Conservation (phyloP, 176 grass and related monocot genomes). For the Phoenix roebelenii region DNA sequence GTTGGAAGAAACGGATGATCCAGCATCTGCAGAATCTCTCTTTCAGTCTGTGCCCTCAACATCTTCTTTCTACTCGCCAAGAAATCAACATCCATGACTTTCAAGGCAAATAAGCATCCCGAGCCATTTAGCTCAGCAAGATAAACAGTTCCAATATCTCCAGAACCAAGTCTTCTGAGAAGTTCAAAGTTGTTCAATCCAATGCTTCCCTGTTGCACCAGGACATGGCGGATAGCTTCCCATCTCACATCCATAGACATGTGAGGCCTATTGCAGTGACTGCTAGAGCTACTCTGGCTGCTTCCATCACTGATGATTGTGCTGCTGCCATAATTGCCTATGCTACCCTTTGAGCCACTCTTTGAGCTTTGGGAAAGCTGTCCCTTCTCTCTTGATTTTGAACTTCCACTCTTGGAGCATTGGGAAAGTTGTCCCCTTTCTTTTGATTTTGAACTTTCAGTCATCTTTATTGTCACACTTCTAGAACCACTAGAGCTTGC, state of each 20-base stretch:
- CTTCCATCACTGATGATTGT: conserved; percentile 34
- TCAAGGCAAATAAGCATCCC: conserved; percentile 91
- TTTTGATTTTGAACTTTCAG: conserved; percentile 21
- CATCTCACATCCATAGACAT: conserved; percentile 91
- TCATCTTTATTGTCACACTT: conserved; percentile 9
- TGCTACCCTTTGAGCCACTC: conserved; percentile 30
- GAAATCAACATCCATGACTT: conserved; percentile 97
- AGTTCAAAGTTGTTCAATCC: conserved; percentile 91
- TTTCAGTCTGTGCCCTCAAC: conserved; percentile 88
- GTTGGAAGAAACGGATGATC: conserved; percentile 96
- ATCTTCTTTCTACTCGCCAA: conserved; percentile 85
- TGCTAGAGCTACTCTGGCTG: conserved; percentile 9
- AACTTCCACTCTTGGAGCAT: conserved; percentile 5
- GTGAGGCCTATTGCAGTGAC: conserved; percentile 42
- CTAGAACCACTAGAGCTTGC: conserved; percentile 19
- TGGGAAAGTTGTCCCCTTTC: conserved; percentile 3
- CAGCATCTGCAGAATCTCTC: conserved; percentile 90
- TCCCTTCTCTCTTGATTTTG: conserved; percentile 47
- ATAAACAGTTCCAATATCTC: conserved; percentile 94
- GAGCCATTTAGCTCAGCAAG: conserved; percentile 73
- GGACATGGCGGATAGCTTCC: conserved; percentile 53
- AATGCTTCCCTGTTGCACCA: conserved; percentile 57
- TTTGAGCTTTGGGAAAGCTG: conserved; percentile 80
- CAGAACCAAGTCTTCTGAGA: conserved; percentile 92
- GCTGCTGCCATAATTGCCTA: conserved; percentile 77